Evolutionary conservation across 371 early-diverging fungal genomes (phyloP), one percentile per base, ranked within the genome.

Genomic region (Mucor velutinosus): DNA sequence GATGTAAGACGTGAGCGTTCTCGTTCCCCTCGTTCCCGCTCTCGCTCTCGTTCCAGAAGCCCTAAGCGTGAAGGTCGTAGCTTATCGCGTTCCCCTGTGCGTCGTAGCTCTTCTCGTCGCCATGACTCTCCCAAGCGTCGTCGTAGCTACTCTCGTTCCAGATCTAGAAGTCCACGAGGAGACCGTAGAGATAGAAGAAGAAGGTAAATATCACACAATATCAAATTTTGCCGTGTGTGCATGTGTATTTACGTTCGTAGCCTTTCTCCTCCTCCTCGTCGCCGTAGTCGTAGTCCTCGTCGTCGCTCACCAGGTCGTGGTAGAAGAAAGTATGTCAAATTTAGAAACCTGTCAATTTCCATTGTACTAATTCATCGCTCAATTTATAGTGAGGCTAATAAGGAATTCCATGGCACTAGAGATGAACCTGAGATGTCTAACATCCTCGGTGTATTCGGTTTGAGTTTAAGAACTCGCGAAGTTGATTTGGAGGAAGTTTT

Each of bases 371-470:
- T 47, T 23, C 25, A 57, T 25, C n/a, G n/a, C 23, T 67, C 35
- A 37, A 23, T 41, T 58, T 32, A 23, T 58, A 73, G 67, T 39
- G 69, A 75, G 37, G 70, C 58, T n/a, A 72, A 73, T 41, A 81
- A 77, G 71, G 82, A 81, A 56, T 74, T 80, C 58, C 80, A 83
- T 62, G 83, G 83, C 35, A 80, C 80, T 17, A 73, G 83, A 71
- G 82, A 82, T 25, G 70, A 63, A 8, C 82, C 82, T 62, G 81
- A 80, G 67, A 71, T 61, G 69, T 90, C 80, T 74, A 86, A 67
- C 83, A 92, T 68, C 77, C 77, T 95, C 39, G 95, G 95, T 39
- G 92, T 94, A 15, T 95, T 95, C 79, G 93, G 93, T 35, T 84
- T 95, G 69, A 89, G 87, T 73, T 82, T 89, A 56, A 76, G 84